A percentile compares a stretch with the other conserved stretches of the same genome.
Conservation (phyloP, 441 rosid species). For the Populus tomentosa region DNA sequence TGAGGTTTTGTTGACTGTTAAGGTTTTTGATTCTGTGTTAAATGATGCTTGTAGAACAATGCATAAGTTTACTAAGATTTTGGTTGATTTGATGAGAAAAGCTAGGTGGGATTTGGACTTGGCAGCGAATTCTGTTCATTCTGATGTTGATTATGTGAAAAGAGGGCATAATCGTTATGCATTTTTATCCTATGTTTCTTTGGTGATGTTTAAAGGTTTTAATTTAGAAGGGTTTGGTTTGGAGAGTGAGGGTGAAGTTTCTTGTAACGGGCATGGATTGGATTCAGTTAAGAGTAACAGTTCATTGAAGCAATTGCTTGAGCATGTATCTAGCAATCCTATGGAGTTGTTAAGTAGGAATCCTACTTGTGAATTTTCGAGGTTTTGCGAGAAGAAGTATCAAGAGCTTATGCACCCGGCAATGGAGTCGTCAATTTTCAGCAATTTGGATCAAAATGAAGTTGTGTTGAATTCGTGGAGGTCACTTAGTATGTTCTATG, state of each 20-base stretch:
- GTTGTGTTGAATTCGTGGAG: slow-evolving; percentile 48
- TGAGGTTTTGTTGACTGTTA: slow-evolving; percentile 56
- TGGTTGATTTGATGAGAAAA: slow-evolving; percentile 74
- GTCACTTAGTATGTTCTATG: slow-evolving; percentile 53
- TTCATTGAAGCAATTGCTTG: slow-evolving; percentile 51
- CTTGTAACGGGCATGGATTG: slow-evolving; percentile 33
- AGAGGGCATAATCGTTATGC: slow-evolving; percentile 60
- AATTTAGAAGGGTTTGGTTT: slow-evolving; percentile 46
- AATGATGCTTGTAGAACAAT: slow-evolving; percentile 60
- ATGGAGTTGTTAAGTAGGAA: slow-evolving; percentile 43
- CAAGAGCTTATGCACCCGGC: slow-evolving; percentile 62
- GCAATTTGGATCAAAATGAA: slow-evolving; percentile 52
- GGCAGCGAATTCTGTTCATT: slow-evolving; percentile 62
- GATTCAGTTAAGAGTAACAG: slow-evolving; percentile 23
- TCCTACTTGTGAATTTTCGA: slow-evolving; percentile 56
- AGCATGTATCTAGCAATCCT: slow-evolving; percentile 50
- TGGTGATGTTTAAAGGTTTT: slow-evolving; percentile 74
- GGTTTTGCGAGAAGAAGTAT: slow-evolving; percentile 69
- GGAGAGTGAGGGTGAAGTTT: slow-evolving; percentile 22
- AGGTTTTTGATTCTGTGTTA: slow-evolving; percentile 59
- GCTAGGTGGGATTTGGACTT: slow-evolving; percentile 88
- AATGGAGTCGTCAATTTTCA: slow-evolving; percentile 70
- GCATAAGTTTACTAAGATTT: slow-evolving; percentile 59
- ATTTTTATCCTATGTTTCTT: slow-evolving; percentile 67
- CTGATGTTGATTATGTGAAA: slow-evolving; percentile 49